Evolutionary conservation across 345 rosid species (phyloP), one percentile per base, ranked within the genome.

Genomic region (Laguncularia racemosa): DNA sequence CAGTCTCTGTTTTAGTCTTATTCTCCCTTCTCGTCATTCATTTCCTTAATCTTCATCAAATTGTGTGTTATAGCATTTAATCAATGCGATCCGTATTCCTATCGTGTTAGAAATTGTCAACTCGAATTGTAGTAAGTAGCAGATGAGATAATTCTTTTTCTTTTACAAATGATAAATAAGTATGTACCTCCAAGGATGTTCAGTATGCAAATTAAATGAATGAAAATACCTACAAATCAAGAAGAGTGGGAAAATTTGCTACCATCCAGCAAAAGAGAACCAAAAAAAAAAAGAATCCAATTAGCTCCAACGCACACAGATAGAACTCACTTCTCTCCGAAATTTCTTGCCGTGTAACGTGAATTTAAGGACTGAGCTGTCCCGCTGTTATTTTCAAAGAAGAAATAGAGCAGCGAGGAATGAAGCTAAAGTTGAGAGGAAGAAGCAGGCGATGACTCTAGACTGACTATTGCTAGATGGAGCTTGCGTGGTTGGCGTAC

Each of bases 171-270:
- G 40, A 20, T 17, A 17, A 49, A 48, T 59, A 40, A n/a, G 56
- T 48, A 50, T 58, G 61, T 58, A 58, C 61, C 61, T 47, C 15
- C 13, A 14, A 50, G 38, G 55, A 48, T 49, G 44, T 33, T 33
- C 16, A 43, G 49, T 60, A n/a, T 43, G 19, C 8, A 21, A 19
- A 40, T 50, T 18, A 50, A 16, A 43, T n/a, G 63, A 14, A 38
- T 46, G 51, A 60, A 14, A 17, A 50, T 20, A 57, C 51, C 50
- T 46, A 38, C 40, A 33, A 33, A 33, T 33, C 40, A 33, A 33
- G 40, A 33, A 33, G 40, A 6, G 57, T 9, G 46, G 46, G 57
- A 16, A 54, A 54, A 38, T 4, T 33, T 33, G 40, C 40, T 33
- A 33, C 40, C 9, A 33, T 33, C 40, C 40, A 4, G 40, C 9